Percentiles rank a stretch among this genome's conserved stretches.
Conservation (phyloP, 2,329 filamentous ascomycete species). For the Bipolaris sorokiniana region DNA sequence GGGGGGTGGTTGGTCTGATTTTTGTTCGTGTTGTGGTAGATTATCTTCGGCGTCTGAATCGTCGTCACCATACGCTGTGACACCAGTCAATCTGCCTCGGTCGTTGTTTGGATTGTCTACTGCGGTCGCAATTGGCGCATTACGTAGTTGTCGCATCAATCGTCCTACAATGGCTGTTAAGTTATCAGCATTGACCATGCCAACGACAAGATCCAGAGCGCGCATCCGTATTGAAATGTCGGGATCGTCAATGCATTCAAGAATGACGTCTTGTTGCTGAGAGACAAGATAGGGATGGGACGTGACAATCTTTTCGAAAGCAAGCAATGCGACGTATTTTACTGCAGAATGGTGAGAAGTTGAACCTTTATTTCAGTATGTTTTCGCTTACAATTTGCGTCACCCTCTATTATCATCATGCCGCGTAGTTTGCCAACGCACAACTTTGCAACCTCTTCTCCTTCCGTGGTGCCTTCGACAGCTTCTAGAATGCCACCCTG, state of each 20-base stretch:
- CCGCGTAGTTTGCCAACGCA: conserved; percentile 92
- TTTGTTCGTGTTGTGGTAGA: conserved; percentile 59
- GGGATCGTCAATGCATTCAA: conserved; percentile 93
- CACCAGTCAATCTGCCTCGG: conserved; percentile 49
- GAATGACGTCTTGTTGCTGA: conserved; percentile 92
- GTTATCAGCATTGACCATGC: conserved; percentile 91
- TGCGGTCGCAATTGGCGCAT: conserved; percentile 64
- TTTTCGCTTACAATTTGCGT: conserved; percentile 78
- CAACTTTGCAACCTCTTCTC: conserved; percentile 88
- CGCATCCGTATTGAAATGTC: conserved; percentile 96
- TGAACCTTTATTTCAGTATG: conserved; percentile 16
- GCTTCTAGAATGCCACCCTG: conserved; percentile 92
- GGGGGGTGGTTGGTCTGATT: conserved; percentile 59
- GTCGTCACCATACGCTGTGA: conserved; percentile 60
- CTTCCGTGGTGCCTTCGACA: conserved; percentile 77
- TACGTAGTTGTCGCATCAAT: conserved; percentile 81
- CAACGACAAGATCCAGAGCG: conserved; percentile 87
- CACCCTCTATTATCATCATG: conserved; percentile 92
- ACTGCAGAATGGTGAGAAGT: conserved; percentile 60
- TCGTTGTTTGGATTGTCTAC: conserved; percentile 56
- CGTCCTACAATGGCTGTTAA: conserved; percentile 83
- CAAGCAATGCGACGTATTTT: conserved; percentile 94
- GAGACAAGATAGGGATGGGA: conserved; percentile 89
- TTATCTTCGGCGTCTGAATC: conserved; percentile 63
- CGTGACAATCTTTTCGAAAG: conserved; percentile 91